Evolutionary conservation across 805 yeast species (phyloP), one percentile per base, ranked within the genome.

Genomic region (Jamesozyma jinghongensis): DNA sequence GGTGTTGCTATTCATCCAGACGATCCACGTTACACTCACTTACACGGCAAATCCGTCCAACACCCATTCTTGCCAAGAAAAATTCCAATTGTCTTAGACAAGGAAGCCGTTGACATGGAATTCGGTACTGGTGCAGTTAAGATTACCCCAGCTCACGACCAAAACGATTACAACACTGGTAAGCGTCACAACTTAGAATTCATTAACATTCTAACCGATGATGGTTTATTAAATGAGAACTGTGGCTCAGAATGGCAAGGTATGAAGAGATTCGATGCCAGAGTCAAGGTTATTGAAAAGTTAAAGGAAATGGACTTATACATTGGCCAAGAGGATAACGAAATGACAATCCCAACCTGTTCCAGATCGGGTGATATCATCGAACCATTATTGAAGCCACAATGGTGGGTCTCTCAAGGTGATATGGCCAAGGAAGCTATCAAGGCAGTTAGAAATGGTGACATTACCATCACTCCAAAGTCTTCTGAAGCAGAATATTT

Each of bases 71-170:
- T 85, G 56, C 84, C 82, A 59, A 81, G 86, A 62, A 71, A 77
- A 58, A 65, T 92, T 40, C 98, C 98, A 51, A 85, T 92, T 58
- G 69, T 92, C 47, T 77, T 87, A 39, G 98, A 92, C 62, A 61
- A 79, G 31, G 95, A 85, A 66, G 92, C 97, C 32, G 98, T 92
- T 49, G 98, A 92, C 65, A 92, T 92, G 97, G 95, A 85, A 64
- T 92, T 92, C 53, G 98, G 98, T 74, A 92, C 98, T 47, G 98
- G 98, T 81, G 98, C 98, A 37, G 98, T 92, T 47, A 92, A 92
- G 69, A 92, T 92, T 62, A 92, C 98, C 12, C 98, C 98, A 45
- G 97, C 95, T 34, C 98, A 92, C 66, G 98, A 92, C 68, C 83
- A 79, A 56, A 92, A 92, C 74, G 98, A 92, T 85, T 87, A 85